phyloP scores from a whole-genome alignment of 495 filamentous ascomycete genomes.

The Podospora australis region DNA sequence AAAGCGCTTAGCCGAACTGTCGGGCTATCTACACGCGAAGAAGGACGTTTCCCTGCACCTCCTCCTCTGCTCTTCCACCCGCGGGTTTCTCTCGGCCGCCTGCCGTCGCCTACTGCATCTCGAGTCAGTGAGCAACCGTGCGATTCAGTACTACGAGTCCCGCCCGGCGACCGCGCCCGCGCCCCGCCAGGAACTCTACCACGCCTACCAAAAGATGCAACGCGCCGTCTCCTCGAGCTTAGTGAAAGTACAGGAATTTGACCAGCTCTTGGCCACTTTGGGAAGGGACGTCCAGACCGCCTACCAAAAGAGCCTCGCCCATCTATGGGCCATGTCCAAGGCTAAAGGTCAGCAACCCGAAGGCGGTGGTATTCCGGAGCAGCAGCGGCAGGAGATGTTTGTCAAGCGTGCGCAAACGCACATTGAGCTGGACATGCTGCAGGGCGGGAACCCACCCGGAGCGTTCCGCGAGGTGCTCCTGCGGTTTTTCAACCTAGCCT shows the following conservation, averaged over 20 bases:
- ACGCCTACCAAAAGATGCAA: constrained; percentile 44
- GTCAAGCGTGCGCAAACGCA: constrained; percentile 31
- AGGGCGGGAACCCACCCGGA: constrained; percentile 38
- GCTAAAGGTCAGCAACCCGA: constrained; percentile 17
- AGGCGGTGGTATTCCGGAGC: constrained; percentile 23
- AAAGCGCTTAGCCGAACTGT: constrained; percentile 44
- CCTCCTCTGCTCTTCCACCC: constrained; percentile 65
- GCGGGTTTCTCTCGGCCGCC: constrained; percentile 61
- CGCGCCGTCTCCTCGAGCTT: constrained; percentile 33
- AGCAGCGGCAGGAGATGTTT: constrained; percentile 23
- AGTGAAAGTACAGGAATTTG: constrained; percentile 42
- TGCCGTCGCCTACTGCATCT: constrained; percentile 55
- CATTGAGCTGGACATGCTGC: constrained; percentile 44
- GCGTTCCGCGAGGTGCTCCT: constrained; percentile 42
- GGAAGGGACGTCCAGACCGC: constrained; percentile 38
- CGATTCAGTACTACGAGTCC: constrained; percentile 34
- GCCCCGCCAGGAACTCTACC: constrained; percentile 28
- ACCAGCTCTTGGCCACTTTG: constrained; percentile 40
- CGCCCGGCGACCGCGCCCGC: constrained; percentile 15
- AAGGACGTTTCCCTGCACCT: constrained; percentile 58
- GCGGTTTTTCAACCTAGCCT: constrained; percentile 38
- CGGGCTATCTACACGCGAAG: constrained; percentile 35
- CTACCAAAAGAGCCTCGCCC: constrained; percentile 35
- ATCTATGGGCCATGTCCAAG: constrained; percentile 25
- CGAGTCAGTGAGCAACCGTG: constrained; percentile 32